phyloP scores from a whole-genome alignment of 169 alveolate species.

The Eimeria sp. region DNA sequence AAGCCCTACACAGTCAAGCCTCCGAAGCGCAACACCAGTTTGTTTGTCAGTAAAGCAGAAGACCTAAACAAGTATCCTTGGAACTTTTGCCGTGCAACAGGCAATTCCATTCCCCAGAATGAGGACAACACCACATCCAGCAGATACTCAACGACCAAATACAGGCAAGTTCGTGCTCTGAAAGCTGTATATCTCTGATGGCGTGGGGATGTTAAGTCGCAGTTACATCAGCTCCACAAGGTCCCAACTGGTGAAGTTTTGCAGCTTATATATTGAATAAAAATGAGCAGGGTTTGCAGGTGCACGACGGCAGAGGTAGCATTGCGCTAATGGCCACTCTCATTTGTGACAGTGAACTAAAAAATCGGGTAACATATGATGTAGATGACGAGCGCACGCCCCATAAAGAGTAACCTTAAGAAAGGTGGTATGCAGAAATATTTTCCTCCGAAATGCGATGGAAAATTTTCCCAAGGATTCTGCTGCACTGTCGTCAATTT shows the following conservation, averaged over 20 bases:
- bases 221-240: neutral
- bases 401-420: neutral
- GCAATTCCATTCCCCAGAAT: neutral
- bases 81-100: neutral
- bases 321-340: neutral
- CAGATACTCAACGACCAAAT: neutral
- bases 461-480: neutral
- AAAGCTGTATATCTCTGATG: neutral
- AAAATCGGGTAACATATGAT: too few relatives aligned
- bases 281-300: neutral
- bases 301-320: neutral
- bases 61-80: neutral
- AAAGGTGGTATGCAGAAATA: neutral
- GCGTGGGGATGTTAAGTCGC: neutral
- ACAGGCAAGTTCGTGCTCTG: neutral
- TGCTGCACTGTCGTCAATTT: neutral
- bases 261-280: neutral
- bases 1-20: neutral
- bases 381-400: too few relatives aligned
- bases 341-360: too few relatives aligned
- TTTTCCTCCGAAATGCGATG: neutral
- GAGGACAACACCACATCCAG: neutral
- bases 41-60: neutral
- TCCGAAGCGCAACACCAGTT: neutral
- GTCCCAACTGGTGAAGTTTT: too few relatives aligned